phyloP scores from a whole-genome alignment of 2,329 filamentous ascomycete species.

The Malbranchea cinnamomea region DNA sequence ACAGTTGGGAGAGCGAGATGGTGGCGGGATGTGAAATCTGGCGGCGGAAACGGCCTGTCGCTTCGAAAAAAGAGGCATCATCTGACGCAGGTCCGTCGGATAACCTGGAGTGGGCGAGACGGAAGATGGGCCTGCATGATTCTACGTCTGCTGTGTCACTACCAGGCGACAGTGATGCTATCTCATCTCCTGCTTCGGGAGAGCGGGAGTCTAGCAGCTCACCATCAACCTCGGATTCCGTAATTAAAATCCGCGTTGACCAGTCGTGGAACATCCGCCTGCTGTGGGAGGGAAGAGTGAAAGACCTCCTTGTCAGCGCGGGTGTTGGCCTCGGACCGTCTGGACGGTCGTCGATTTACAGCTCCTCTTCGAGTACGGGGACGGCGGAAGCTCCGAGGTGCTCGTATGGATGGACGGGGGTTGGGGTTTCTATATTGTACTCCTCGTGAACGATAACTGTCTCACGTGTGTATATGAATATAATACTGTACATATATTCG shows the following conservation, averaged over 20 bases:
- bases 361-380: conserved; percentile 14
- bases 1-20: conserved; percentile 93
- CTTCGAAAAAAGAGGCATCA: conserved; percentile 1
- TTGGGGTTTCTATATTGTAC: conserved; percentile 28
- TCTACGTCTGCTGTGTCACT: conserved; percentile 7
- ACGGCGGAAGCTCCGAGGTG: conserved; percentile 15
- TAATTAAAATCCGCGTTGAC: conserved; percentile 79
- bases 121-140: conserved; percentile 22
- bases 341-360: conserved; percentile 20
- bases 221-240: conserved; percentile 51
- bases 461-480: too few relatives aligned
- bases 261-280: conserved; percentile 76
- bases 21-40: conserved; percentile 86
- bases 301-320: conserved; percentile 82
- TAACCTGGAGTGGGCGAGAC: conserved; percentile 30
- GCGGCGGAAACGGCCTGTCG: conserved; percentile 48
- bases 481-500: too few relatives aligned
- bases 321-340: conserved; percentile 64
- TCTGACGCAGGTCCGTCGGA: conserved; percentile 15
- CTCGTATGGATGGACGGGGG: conserved; percentile 25
- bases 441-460: conserved; percentile 19
- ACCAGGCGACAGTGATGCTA: too few relatives aligned
- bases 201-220: conserved; percentile 4
- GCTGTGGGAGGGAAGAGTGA: conserved; percentile 84
- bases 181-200: too few relatives aligned